Base-by-base conservation (phyloP, 192 early-diverging fungal genomes). In the Linnemannia elongata region DNA sequence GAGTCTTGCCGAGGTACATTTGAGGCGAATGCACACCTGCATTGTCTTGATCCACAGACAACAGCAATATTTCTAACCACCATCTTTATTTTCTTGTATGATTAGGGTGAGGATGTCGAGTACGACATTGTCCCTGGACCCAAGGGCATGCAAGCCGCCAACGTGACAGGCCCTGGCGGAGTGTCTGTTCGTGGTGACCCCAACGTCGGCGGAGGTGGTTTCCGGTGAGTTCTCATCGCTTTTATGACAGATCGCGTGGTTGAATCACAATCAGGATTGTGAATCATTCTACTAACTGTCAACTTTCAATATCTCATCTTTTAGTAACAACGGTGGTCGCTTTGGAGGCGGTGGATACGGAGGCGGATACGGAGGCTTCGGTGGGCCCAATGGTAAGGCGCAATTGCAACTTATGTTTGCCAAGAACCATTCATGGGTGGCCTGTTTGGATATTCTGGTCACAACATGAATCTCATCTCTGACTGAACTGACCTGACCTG, bases 111-210 rank as follows among this genome's bases (percentile, higher is more conserved):
- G 72, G 88, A 91, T 75, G 95, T 96, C 33, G 95, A 96, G 69
- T 96, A 95, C 76, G 94, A 94, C 47, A 85, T 95, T 47, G 88
- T 91, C 27, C 89, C 92, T 66, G 96, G 97, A 24, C 92, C 94
- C 63, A 97, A 97, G 88, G 97, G 97, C 4, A 88, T 95, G 77
- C 96, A 96, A 83, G 97, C 97, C 8, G 93, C 96, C 27, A 92
- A 95, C 52, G 96, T 97, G 17, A 93, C 95, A 30, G 96, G 96
- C 15, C 96, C 95, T 4, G 81, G 89, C 78, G 95, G 96, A 66
- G 75, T 79, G 8, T 89, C 89, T 75, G 97, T 98, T 68, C 92
- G 92, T 38, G 97, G 97, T 27, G 96, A 97, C 85, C 94, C 93
- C 13, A 93, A 91, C 54, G 75, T 89, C 20, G 90, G 91, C 13